phyloP scores from a whole-genome alignment of 306 rosid species.

The Malus fusca region DNA sequence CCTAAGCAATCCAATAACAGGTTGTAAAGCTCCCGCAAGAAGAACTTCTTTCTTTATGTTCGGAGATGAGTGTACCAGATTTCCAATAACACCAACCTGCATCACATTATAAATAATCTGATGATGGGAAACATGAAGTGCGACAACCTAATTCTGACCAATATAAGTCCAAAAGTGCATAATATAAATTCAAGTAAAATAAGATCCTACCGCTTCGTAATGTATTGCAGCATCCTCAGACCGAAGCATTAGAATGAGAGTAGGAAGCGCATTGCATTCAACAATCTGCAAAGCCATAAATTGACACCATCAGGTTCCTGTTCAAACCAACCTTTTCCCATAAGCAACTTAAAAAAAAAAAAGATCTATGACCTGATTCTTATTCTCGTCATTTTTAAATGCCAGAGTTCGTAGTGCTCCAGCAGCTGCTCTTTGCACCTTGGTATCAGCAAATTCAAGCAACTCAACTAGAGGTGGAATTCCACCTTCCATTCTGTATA shows the following conservation, averaged over 20 bases:
- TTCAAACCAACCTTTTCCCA: constrained; percentile 7
- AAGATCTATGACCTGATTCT: constrained; percentile 64
- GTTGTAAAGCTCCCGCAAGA: constrained; percentile 93
- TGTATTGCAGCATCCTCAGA: constrained; percentile 97
- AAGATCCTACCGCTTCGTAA: constrained; percentile 82
- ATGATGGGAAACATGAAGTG: constrained; percentile 12
- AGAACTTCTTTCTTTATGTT: constrained; percentile 94
- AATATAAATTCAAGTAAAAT: constrained; percentile 2
- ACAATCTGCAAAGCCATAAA: constrained; percentile 68
- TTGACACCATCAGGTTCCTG: constrained; percentile 6
- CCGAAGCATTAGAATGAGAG: constrained; percentile 85
- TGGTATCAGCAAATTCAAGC: constrained; percentile 76
- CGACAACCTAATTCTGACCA: constrained; percentile 3
- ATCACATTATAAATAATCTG: constrained; percentile 30
- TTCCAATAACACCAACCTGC: constrained; percentile 98
- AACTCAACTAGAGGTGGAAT: constrained; percentile 93
- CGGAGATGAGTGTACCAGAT: constrained; percentile 95
- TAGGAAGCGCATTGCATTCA: constrained; percentile 98
- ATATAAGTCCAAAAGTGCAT: constrained; percentile 9
- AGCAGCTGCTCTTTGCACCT: constrained; percentile 99
- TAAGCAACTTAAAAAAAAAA: constrained; percentile 15
- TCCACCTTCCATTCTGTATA: constrained; percentile 89
- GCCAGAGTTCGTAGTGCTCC: constrained; percentile 95
- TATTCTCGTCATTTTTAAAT: constrained; percentile 88
- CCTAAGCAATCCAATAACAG: constrained; percentile 96